Evolutionary conservation across 805 yeast species (phyloP).

Genomic region (Danielozyma ontarioensis): DNA sequence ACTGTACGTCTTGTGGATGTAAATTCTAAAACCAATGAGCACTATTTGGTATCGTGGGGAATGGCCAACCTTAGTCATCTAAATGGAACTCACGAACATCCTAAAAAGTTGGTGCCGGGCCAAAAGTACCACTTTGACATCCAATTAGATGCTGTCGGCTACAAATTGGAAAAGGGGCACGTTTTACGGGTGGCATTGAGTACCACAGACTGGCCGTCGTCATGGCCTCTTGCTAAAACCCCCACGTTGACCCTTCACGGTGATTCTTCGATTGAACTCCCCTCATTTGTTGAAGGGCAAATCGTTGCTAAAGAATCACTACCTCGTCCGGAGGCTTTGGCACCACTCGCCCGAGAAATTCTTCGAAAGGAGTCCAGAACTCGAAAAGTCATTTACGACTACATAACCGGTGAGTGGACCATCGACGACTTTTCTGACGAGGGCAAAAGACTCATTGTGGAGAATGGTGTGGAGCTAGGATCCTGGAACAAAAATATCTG

Average conservation of each 20-base stretch:
- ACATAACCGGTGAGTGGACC: conserved; percentile 28
- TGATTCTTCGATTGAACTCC: conserved; percentile 24
- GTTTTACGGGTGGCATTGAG: conserved; percentile 36
- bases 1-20: conserved; percentile 37
- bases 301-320: conserved; percentile 20
- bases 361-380: conserved; percentile 16
- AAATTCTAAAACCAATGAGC: conserved; percentile 31
- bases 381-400: conserved; percentile 22
- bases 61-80: conserved; percentile 36
- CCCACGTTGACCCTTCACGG: conserved; percentile 28
- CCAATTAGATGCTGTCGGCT: conserved; percentile 37
- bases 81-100: conserved; percentile 36
- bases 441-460: conserved; percentile 25
- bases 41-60: conserved; percentile 42
- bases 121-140: conserved; percentile 27
- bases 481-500: conserved; percentile 35
- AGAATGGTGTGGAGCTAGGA: conserved; percentile 36
- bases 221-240: conserved; percentile 41
- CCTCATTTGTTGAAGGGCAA: conserved; percentile 9
- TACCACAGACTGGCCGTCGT: conserved; percentile 45
- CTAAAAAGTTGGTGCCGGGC: conserved; percentile 27
- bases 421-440: conserved; percentile 30
- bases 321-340: conserved; percentile 22
- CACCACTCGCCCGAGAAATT: conserved; percentile 19
- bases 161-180: conserved; percentile 31